Evolutionary conservation across 1,284 basidiomycete species (phyloP), one percentile per base, ranked within the genome.

Genomic region (Ganoderma multipileum): DNA sequence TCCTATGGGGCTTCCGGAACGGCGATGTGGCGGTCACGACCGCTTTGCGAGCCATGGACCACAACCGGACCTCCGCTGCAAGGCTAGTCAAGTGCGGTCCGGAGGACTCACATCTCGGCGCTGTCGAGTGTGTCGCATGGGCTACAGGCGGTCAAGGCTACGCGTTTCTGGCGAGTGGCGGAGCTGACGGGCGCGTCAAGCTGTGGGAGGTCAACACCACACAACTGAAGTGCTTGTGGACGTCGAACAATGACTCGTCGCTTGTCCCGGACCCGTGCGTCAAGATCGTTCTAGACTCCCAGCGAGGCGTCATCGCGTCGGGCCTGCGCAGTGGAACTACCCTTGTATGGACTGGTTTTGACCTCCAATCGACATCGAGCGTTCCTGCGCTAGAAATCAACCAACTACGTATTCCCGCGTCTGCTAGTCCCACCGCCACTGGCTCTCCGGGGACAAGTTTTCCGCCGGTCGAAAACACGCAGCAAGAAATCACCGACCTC

Each of bases 1-100:
- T 94, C 33, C 81, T 89, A 8, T 96, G 95, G 95, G 95, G 94
- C 1, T 92, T 89, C 74, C 82, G 84, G 41, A 88, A 85, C 55
- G 95, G 95, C 50, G 87, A 89, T 66, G 84, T 96, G 9, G 85
- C 89, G 0, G 82, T 94, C 38, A 89, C 90, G 36, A 83, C 82
- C 6, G 87, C 87, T 0, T 81, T 81, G 20, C 85, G 84, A 47
- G 86, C 86, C 23, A 89, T 92, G 85, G 89, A 91, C 59, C 76
- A 80, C 23, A 78, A 79, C 28, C 83, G 87, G 55, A 66, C 72
- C 39, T 81, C 84, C 20, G 81, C 83, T 5, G 83, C 84, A 30
- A 85, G 82, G 61, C 79, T 88, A 65, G 76, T 82, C 36, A 80
- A 83, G 67, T 91, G 89, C 73, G 69, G 71, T 9, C 79, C 86